These are phyloP conservation scores for Erodium maritimum DNA, from an alignment of 345 rosid genomes.

Conservation along the genomic window DNA sequence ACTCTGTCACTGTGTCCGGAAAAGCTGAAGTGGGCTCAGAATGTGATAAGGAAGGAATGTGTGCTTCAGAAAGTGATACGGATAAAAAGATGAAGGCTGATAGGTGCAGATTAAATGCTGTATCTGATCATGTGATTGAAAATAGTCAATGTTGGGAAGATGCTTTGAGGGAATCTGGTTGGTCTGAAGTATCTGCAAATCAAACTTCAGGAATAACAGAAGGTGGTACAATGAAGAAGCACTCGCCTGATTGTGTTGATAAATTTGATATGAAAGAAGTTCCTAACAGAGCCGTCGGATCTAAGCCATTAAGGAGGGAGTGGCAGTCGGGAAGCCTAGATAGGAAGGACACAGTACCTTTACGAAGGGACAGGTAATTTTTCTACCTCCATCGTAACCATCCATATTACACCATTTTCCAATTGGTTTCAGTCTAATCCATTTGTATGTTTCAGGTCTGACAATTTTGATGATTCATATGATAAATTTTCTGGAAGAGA, in stretches of 20 bases:
- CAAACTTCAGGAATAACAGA: slow-evolving; percentile 14
- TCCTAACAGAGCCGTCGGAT: slow-evolving; percentile 14
- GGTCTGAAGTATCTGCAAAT: neutral
- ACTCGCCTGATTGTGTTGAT: slow-evolving; percentile 17
- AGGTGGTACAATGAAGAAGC: slow-evolving; percentile 21
- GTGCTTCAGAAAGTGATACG: slow-evolving; percentile 17
- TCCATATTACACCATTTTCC: neutral
- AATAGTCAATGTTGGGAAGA: neutral
- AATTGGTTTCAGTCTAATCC: slow-evolving; percentile 5
- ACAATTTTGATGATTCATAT: slow-evolving; percentile 14
- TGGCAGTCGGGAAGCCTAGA: slow-evolving; percentile 15
- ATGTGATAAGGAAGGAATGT: slow-evolving; percentile 29
- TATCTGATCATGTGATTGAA: neutral
- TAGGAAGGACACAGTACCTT: neutral
- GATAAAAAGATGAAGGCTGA: slow-evolving; percentile 23
- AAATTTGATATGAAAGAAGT: slow-evolving; percentile 14
- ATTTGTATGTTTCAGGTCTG: slow-evolving; percentile 27
- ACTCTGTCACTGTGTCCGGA: neutral
- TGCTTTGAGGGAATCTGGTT: neutral
- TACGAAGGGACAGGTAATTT: slow-evolving; percentile 30
- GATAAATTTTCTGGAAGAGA: slow-evolving; percentile 25
- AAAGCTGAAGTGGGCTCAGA: slow-evolving; percentile 4
- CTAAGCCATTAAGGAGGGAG: slow-evolving; percentile 17
- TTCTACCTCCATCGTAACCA: neutral
- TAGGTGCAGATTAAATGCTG: neutral